Base-by-base conservation (phyloP, 768 basidiomycete genomes). In the Coprinopsis sp. region DNA sequence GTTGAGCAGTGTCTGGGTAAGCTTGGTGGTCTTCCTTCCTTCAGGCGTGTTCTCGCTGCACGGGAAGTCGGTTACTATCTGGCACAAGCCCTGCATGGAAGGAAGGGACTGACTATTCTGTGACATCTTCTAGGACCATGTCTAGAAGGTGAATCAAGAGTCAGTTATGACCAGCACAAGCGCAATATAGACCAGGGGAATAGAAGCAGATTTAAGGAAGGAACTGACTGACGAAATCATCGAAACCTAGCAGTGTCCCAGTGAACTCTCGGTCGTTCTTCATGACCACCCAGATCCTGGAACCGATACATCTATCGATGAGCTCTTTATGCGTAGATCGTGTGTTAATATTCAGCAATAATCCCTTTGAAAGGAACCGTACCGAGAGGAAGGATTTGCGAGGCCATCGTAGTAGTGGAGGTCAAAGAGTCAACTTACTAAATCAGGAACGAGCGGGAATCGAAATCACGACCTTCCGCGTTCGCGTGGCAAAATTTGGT, bases 141-240 rank as follows among this genome's bases (percentile, higher is more conserved):
- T 92, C 90, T 92, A 30, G 21, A 23, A 36, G 11, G 36, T 33
- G 34, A 27, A 27, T 21, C 34, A 46, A 49, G 23, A 29, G 22
- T 19, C 24, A 51, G 31, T 21, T 4, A 24, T 37, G 34, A 16
- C 24, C 34, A 44, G 3, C 23, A 33, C 16, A 16, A 25, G 11
- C 10, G n/a, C 29, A 18, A 44, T 14, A 7, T 12, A 36, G 16
- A 29, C 8, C 22, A 14, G 31, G 7, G 14, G 23, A n/a, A 14
- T 13, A n/a, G 14, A n/a, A 28, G 14, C 21, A 36, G 25, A 33
- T n/a, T 42, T 46, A 11, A 22, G 18, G 30, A 23, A 22, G 7
- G n/a, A n/a, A 44, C 95, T 78, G 64, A 97, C 95, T 99, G 66
- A 99, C 95, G 65, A 95, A 99, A 68, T 99, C 95, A 63, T 99